Evolutionary conservation across 2,329 filamentous ascomycete genomes (phyloP).

Genomic region (Emmonsia crescens): DNA sequence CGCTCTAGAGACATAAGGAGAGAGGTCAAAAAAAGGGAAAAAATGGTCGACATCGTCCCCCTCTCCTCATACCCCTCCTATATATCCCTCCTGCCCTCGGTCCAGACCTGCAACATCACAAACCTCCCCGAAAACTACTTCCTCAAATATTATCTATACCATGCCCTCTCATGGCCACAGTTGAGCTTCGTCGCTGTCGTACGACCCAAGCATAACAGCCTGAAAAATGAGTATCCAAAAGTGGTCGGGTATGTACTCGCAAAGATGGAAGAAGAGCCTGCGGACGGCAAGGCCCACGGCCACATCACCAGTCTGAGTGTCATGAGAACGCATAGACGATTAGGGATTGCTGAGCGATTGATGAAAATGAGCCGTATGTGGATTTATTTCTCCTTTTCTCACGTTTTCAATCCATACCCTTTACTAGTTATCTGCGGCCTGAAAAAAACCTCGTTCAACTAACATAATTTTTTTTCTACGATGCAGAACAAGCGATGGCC

Average conservation of each 20-base stretch:
- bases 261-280: conserved; percentile 98
- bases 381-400: conserved; percentile 4
- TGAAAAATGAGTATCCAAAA: conserved; percentile 64
- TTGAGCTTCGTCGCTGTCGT: conserved; percentile 95
- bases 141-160: conserved; percentile 99
- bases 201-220: conserved; percentile 56
- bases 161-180: conserved; percentile 95
- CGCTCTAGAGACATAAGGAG: not conserved
- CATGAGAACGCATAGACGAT: conserved; percentile 84
- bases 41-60: conserved; percentile 41
- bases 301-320: conserved; percentile 94
- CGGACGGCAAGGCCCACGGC: conserved; percentile 82
- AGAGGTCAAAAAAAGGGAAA: conserved; percentile 9
- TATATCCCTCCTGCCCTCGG: conserved; percentile 74
- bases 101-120: conserved; percentile 97
- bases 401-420: not conserved
- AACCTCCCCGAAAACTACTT: conserved; percentile 99
- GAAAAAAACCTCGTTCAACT: not conserved
- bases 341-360: conserved; percentile 92
- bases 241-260: conserved; percentile 98
- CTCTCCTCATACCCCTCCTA: conserved; percentile 43
- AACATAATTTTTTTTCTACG: not conserved
- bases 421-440: not conserved
- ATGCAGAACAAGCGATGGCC: conserved; percentile 80
- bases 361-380: conserved; percentile 89